Evolutionary conservation across 768 basidiomycete species (phyloP).

Genomic region (Tulasnella sp.): DNA sequence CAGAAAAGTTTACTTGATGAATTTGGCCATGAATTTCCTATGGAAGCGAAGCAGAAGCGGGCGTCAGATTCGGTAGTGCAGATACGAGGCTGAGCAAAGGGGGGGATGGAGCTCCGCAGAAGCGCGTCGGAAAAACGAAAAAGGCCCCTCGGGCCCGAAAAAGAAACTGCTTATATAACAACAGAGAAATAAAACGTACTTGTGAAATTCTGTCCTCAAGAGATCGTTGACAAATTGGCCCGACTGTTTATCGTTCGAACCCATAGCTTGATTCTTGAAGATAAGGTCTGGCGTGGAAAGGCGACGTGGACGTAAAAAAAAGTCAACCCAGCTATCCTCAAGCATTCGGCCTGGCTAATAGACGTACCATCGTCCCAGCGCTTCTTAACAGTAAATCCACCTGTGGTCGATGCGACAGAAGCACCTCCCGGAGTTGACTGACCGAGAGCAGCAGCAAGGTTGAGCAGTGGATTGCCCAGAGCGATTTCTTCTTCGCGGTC

Average conservation of each 20-base stretch:
- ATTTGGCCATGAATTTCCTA: constrained; percentile 90
- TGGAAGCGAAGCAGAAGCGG: background rate
- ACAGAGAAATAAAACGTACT: constrained; percentile 43
- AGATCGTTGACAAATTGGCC: constrained; percentile 94
- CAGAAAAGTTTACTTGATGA: constrained; percentile 56
- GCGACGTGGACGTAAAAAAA: constrained; percentile 19
- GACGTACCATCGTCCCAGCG: constrained; percentile 89
- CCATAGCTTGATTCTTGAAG: constrained; percentile 96
- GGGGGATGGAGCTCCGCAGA: background rate
- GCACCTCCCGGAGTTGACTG: constrained; percentile 61
- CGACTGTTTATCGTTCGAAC: constrained; percentile 52
- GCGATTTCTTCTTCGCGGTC: constrained; percentile 79
- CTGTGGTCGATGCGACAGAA: constrained; percentile 57
- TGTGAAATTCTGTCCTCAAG: constrained; percentile 89
- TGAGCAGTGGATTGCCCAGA: constrained; percentile 79
- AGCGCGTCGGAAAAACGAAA: background rate
- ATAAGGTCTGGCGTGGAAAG: constrained; percentile 64
- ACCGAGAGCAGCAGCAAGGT: constrained; percentile 86
- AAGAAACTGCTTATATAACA: constrained; percentile 6
- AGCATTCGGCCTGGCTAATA: constrained; percentile 10
- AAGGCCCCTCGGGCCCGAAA: background rate
- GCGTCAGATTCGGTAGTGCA: background rate
- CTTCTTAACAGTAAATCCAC: constrained; percentile 86
- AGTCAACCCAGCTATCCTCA: constrained; percentile 8
- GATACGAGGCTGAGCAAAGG: constrained; percentile 11